Conservation (phyloP, 352 stramenopile genomes). For the Phytophthora pistaciae region DNA sequence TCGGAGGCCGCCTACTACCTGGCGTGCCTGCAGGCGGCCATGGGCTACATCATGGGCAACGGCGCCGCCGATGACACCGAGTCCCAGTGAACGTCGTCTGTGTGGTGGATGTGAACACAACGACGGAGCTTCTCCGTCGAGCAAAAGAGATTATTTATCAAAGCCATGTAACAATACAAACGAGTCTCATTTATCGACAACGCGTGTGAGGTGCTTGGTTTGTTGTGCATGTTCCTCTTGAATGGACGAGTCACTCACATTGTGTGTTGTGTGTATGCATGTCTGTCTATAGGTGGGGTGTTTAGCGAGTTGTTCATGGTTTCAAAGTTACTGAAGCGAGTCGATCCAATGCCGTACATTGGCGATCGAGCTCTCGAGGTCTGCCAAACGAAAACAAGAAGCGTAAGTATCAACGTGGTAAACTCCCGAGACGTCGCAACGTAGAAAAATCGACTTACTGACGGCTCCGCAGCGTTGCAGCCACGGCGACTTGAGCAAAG, state of each 20-base stretch:
- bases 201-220: slow-evolving; percentile 5
- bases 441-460: slow-evolving; percentile 55
- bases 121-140: slow-evolving; percentile 23
- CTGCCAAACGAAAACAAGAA: slow-evolving; percentile 14
- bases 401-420: slow-evolving; percentile 29
- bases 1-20: slow-evolving; percentile 88
- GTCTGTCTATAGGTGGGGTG: slow-evolving; percentile 8
- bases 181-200: slow-evolving; percentile 30
- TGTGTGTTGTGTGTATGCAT: slow-evolving; percentile 11
- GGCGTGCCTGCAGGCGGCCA: slow-evolving; percentile 78
- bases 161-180: slow-evolving; percentile 47
- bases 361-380: slow-evolving; percentile 39
- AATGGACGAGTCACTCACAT: slow-evolving; percentile 4
- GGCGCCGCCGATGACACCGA: slow-evolving; percentile 22
- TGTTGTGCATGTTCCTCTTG: background rate
- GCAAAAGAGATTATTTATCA: slow-evolving; percentile 44
- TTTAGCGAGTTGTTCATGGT: background rate
- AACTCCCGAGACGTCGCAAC: slow-evolving; percentile 17
- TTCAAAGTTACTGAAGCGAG: slow-evolving; percentile 55
- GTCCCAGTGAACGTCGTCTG: slow-evolving; percentile 17
- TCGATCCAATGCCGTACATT: slow-evolving; percentile 83
- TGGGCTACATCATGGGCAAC: slow-evolving; percentile 81
- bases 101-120: slow-evolving; percentile 32
- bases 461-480: slow-evolving; percentile 68
- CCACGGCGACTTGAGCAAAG: slow-evolving; percentile 78